Conservation (phyloP, 2,329 filamentous ascomycete species). For the Cladophialophora chaetospira region DNA sequence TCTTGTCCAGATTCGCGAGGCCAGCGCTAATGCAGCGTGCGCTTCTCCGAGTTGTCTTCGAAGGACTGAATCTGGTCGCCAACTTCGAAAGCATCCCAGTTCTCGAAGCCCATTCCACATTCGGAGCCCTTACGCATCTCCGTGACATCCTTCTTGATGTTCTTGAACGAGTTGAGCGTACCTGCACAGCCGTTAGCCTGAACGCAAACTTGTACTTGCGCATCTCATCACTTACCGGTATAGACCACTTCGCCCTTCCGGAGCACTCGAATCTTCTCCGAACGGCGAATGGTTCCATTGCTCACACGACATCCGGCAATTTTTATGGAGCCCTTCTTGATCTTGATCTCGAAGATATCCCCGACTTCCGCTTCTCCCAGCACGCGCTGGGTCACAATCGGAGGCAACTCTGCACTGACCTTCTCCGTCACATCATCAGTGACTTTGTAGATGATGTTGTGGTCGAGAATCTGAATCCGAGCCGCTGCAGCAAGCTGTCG, state of each 20-base stretch:
- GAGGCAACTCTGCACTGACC: slow-evolving; percentile 70
- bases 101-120: slow-evolving; percentile 83
- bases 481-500: slow-evolving; percentile 67
- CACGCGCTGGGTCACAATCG: slow-evolving; percentile 68
- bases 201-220: slow-evolving; percentile 1
- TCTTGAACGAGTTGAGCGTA: slow-evolving; percentile 77
- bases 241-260: slow-evolving; percentile 71
- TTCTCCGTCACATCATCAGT: slow-evolving; percentile 55
- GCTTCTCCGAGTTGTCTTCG: slow-evolving; percentile 74
- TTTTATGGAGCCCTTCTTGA: slow-evolving; percentile 69
- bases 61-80: slow-evolving; percentile 89
- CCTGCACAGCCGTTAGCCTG: slow-evolving; percentile 54
- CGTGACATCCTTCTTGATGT: slow-evolving; percentile 85
- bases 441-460: slow-evolving; percentile 65
- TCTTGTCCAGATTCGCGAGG: neutral
- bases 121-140: slow-evolving; percentile 93
- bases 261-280: slow-evolving; percentile 69
- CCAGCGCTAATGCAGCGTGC: slow-evolving; percentile 45
- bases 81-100: slow-evolving; percentile 73
- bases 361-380: slow-evolving; percentile 85
- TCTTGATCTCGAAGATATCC: slow-evolving; percentile 79
- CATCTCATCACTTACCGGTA: slow-evolving; percentile 67
- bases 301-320: slow-evolving; percentile 87
- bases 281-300: slow-evolving; percentile 72
- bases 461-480: slow-evolving; percentile 76